Base-by-base conservation (phyloP, 441 rosid species). In the Lepidium campestre region DNA sequence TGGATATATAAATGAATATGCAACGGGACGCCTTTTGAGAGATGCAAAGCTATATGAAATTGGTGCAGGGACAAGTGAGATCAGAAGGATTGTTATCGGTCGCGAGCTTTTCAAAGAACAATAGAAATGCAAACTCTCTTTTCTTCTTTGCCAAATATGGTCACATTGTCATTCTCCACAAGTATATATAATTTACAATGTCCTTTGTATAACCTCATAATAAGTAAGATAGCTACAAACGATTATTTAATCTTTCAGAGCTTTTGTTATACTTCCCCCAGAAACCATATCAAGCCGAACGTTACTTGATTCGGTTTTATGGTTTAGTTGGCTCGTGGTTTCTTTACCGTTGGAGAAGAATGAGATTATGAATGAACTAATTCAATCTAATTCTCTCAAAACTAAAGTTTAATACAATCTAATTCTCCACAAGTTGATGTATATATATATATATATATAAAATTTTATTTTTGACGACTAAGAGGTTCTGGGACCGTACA, bases 21-120 rank as follows among this genome's bases (percentile, higher is more conserved):
- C 88, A 60, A 93, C 96, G 0, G 97, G 96, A 2, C 93, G 99
- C 40, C 90, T 89, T 57, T 86, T 93, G 22, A 87, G 97, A 69
- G 99, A 93, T 69, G 97, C 99, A 65, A 93, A 91, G 68, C 79
- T 93, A 42, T 91, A 93, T 44, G 99, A 93, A 77, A 91, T 93
- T 6, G 96, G 99, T 27, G 99, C 97, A 0, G 99, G 97, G 35
- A 93, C 97, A 20, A 93, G 97, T 20, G 98, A 93, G 83, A 90
- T 93, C 72, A 82, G 96, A 83, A 81, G 97, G 73, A 83, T 93
- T 77, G 87, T 93, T 14, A 89, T 91, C 2, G 99, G 97, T 25
- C 93, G 99, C 10, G 86, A 80, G 78, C 97, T 91, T 63, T 89
- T 87, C 77, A 93, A 84, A 84, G 81, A 83, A 52, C 80, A 75